phyloP scores from a whole-genome alignment of 1,284 basidiomycete genomes.

The Rhodotorula sp. region DNA sequence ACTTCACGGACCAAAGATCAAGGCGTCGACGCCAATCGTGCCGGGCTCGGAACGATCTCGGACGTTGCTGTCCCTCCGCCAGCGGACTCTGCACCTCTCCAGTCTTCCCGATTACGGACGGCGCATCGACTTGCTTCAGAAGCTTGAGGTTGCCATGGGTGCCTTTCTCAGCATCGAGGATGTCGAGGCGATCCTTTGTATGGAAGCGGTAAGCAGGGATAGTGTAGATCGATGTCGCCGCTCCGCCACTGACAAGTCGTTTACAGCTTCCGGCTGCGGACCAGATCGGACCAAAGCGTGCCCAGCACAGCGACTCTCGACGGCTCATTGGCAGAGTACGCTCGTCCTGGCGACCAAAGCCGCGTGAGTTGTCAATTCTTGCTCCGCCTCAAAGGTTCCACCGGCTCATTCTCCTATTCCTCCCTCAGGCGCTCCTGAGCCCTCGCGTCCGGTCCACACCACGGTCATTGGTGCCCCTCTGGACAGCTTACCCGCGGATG shows the following conservation, averaged over 20 bases:
- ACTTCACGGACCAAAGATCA: too few relatives aligned
- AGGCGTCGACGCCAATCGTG: background rate
- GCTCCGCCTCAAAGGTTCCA: too few relatives aligned
- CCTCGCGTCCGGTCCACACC: background rate
- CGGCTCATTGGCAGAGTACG: too few relatives aligned
- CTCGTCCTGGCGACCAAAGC: too few relatives aligned
- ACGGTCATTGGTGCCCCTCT: conserved; percentile 45
- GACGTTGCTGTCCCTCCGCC: conserved; percentile 13
- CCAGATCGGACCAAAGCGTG: too few relatives aligned
- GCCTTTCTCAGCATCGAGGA: conserved; percentile 31
- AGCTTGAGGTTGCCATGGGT: conserved; percentile 35
- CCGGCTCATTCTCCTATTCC: background rate
- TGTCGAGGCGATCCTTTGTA: conserved; percentile 33
- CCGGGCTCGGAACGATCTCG: background rate
- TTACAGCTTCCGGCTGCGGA: too few relatives aligned
- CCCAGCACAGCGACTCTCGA: too few relatives aligned
- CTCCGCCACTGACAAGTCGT: too few relatives aligned
- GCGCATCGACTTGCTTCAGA: conserved; percentile 36
- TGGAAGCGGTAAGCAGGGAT: conserved; percentile 15
- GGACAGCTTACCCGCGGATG: conserved; percentile 43
- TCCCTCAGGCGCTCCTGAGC: background rate
- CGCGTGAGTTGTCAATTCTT: too few relatives aligned
- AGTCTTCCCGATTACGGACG: conserved; percentile 30
- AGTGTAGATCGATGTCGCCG: too few relatives aligned
- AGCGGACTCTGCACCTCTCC: conserved; percentile 30